Percentiles rank a stretch among this genome's conserved stretches.
Evolutionary conservation across 1,284 basidiomycete species (phyloP).

Genomic region (Ustilago tritici): DNA sequence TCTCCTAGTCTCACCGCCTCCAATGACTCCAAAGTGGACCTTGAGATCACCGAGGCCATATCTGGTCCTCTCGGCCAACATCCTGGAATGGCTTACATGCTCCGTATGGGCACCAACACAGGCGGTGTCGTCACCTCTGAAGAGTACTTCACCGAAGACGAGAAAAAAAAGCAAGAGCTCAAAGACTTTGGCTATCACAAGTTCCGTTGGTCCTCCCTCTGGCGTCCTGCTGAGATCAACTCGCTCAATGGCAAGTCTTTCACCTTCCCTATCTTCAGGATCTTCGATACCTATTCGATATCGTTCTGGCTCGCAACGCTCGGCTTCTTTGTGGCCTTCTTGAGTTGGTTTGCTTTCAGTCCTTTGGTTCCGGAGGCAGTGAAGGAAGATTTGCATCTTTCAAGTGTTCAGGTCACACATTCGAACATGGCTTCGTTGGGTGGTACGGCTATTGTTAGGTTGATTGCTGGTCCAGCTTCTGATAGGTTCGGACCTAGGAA

Average conservation of each 20-base stretch:
- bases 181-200: constrained; percentile 44
- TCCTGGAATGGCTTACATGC: constrained; percentile 40
- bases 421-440: constrained; percentile 76
- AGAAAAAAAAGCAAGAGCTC: constrained; percentile 40
- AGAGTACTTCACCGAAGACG: constrained; percentile 58
- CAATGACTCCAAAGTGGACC: constrained; percentile 34
- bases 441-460: constrained; percentile 74
- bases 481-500: constrained; percentile 74
- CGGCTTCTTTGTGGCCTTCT: constrained; percentile 72
- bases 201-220: constrained; percentile 67
- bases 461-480: constrained; percentile 75
- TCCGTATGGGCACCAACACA: constrained; percentile 49
- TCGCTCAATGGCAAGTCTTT: constrained; percentile 75
- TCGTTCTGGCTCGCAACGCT: constrained; percentile 73
- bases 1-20: constrained; percentile 15
- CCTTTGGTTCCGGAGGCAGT: constrained; percentile 77
- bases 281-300: constrained; percentile 74
- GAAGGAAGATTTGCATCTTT: constrained; percentile 74
- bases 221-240: constrained; percentile 71
- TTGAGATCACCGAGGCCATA: constrained; percentile 47
- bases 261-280: constrained; percentile 75
- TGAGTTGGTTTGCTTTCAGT: constrained; percentile 78
- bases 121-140: constrained; percentile 51
- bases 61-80: constrained; percentile 21
- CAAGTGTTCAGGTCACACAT: constrained; percentile 73